A percentile compares a stretch with the other conserved stretches of the same genome.
Evolutionary conservation across 768 basidiomycete genomes (phyloP).

Genomic region (Suillus subalutaceus): DNA sequence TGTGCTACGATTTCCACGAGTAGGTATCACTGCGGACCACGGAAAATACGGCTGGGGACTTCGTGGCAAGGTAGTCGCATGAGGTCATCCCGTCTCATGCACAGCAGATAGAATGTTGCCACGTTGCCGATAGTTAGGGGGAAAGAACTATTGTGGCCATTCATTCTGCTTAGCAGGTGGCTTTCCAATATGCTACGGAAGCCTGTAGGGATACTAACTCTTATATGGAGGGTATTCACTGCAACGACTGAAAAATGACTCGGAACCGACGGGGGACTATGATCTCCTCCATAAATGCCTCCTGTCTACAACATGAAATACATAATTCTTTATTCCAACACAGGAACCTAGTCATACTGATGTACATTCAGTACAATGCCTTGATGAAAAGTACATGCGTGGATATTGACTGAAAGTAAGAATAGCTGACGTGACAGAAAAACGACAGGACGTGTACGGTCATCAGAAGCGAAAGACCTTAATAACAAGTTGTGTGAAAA

Average conservation of each 20-base stretch:
- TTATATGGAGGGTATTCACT: not conserved
- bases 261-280: not conserved
- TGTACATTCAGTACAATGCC: conserved; percentile 9
- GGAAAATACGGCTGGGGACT: not conserved
- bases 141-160: not conserved
- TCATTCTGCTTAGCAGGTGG: too few relatives aligned
- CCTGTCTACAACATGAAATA: conserved; percentile 10
- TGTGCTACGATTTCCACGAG: too few relatives aligned
- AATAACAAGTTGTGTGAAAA: not conserved
- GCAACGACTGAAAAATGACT: not conserved
- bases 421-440: conserved; percentile 9
- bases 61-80: not conserved
- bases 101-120: not conserved
- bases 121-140: not conserved
- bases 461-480: conserved; percentile 6
- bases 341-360: conserved; percentile 5
- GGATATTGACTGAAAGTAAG: conserved; percentile 9
- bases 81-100: not conserved
- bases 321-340: conserved; percentile 10
- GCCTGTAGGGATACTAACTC: not conserved
- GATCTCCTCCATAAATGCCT: conserved; percentile 5
- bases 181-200: not conserved
- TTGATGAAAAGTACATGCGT: conserved; percentile 10
- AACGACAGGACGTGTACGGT: conserved; percentile 13
- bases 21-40: too few relatives aligned